Conservation (phyloP, 1,139 yeast species). For the Zhuliangozyma parablackwelliae region DNA sequence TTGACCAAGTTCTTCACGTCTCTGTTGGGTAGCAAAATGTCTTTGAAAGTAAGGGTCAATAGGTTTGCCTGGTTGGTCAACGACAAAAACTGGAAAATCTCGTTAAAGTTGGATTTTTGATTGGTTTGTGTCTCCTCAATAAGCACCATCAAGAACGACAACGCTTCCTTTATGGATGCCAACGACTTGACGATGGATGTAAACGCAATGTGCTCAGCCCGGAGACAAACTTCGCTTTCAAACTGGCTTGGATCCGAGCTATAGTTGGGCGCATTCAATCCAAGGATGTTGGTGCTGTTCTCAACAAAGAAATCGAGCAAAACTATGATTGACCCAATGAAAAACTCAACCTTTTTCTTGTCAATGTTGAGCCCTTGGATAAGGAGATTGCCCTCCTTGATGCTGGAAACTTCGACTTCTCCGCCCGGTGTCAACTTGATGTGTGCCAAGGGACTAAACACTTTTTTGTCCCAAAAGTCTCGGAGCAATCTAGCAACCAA, state of each 20-base stretch:
- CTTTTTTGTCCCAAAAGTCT: slow-evolving; percentile 70
- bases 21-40: slow-evolving; percentile 65
- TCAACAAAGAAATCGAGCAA: slow-evolving; percentile 55
- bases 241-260: slow-evolving; percentile 45
- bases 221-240: slow-evolving; percentile 65
- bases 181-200: slow-evolving; percentile 73
- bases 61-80: slow-evolving; percentile 65
- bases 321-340: slow-evolving; percentile 62
- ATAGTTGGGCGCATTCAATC: slow-evolving; percentile 49
- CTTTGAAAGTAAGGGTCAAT: slow-evolving; percentile 63
- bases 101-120: slow-evolving; percentile 41
- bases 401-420: slow-evolving; percentile 33
- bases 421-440: slow-evolving; percentile 40
- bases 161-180: slow-evolving; percentile 79
- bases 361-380: slow-evolving; percentile 45
- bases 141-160: slow-evolving; percentile 79
- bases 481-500: slow-evolving; percentile 74
- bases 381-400: slow-evolving; percentile 45
- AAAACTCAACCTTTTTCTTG: slow-evolving; percentile 57
- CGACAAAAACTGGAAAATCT: slow-evolving; percentile 66
- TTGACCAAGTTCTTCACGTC: slow-evolving; percentile 69
- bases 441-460: slow-evolving; percentile 49
- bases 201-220: slow-evolving; percentile 90
- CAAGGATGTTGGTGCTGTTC: slow-evolving; percentile 60
- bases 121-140: slow-evolving; percentile 65